Evolutionary conservation across 306 rosid species (phyloP), one percentile per base, ranked within the genome.

Genomic region (Fragaria ananassa): DNA sequence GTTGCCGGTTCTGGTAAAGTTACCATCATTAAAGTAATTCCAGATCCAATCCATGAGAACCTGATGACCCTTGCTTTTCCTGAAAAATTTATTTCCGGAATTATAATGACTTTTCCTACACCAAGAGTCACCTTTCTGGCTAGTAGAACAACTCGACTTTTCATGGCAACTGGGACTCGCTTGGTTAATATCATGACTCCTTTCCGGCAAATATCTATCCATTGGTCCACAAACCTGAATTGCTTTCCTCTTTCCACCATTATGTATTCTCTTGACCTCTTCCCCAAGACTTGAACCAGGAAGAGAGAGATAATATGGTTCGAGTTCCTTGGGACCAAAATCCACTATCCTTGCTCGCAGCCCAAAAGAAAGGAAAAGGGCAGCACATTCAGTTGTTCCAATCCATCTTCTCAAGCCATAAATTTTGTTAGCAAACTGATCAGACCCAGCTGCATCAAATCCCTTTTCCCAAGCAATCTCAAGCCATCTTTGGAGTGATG

Each of bases 381-480:
- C 82, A 73, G 91, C 93, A 73, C 92, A 88, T 81, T 93, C 93
- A 63, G 97, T 91, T 71, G 97, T 80, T 78, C 97, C 97, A 75
- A 93, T 86, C 97, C 97, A 87, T 76, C 85, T 80, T 74, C 77
- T 82, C 14, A 77, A 81, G 77, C 97, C 96, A 84, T 78, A 88
- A 76, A 91, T 74, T 71, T 58, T 86, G 67, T 81, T 75, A 82
- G 80, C 67, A 66, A 93, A 83, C 51, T 91, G 97, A 53, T 85
- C 86, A 18, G 89, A 83, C 47, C 97, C 97, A 42, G 72, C 80
- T 27, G 31, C 82, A 83, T 91, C 98, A 86, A 91, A 91, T 29
- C 96, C 98, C 81, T 83, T 88, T 75, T 83, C 92, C 98, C 98
- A 93, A 79, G 98, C 91, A 82, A 91, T 78, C 91, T 91, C 97